Evolutionary conservation across 225 moss, liverwort and hornwort genomes (phyloP), one percentile per base, ranked within the genome.

Genomic region (Sphagnum tenellum): DNA sequence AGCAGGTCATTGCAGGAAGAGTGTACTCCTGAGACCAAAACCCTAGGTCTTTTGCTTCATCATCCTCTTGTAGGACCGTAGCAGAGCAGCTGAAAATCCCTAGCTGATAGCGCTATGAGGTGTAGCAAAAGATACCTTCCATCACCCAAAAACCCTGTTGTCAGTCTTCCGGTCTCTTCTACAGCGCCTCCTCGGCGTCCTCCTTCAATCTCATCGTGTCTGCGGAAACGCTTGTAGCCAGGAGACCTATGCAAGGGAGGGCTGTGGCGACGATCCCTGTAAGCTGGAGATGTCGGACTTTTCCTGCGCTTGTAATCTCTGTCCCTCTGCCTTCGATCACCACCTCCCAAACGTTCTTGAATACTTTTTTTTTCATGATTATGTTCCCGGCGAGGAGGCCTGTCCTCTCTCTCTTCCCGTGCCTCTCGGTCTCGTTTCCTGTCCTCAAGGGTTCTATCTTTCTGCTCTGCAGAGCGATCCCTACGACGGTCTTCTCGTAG

Each of bases 261-360:
- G 47, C 90, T 93, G 61, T 89, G 90, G 3, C 98, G 90, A 52
- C 98, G 89, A 79, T 96, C 98, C 63, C 94, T 87, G 9, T 52
- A 52, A 6, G 52, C 75, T 6, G 92, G 90, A 47, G 93, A 90
- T 62, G 93, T 93, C 50, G 87, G 86, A 72, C 93, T 99, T 79
- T 99, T 99, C 76, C 98, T 81, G 56, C 98, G 90, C 84, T 99
- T 93, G 77, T 93, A 82, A 46, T 98, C 93, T 14, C 90, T 82
- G 45, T 90, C 93, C 56, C 93, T 79, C 47, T 93, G 90, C 62
- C 88, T 81, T 3, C 95, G 86, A 70, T 86, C 89, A 2, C 79
- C 82, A 52, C 80, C 72, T 5, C 72, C 78, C 56, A 81, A 78
- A n/a, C 85, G 85, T 49, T 93, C 93, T 60, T 87, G 74, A 10